Conservation (phyloP, 169 alveolate genomes). For the Cryptosporidium parvum region DNA sequence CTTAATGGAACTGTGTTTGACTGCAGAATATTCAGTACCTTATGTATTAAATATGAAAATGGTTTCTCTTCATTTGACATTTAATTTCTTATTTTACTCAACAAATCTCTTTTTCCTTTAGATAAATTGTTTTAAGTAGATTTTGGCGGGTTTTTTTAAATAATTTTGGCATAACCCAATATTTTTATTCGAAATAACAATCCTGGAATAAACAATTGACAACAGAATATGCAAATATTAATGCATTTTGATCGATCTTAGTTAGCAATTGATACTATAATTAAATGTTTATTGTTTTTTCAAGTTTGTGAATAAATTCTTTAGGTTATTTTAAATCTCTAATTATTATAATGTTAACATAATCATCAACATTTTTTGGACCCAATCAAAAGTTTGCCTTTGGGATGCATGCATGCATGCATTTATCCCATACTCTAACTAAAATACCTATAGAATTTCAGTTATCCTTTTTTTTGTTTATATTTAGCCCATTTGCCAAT, state of each 20-base stretch:
- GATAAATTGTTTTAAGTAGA: neutral
- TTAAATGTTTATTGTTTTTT: no score
- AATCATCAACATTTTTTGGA: no score
- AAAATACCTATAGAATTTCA: no score
- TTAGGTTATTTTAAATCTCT: no score
- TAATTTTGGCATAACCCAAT: neutral
- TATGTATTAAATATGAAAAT: conserved; percentile 58
- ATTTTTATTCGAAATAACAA: neutral
- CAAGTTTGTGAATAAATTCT: neutral
- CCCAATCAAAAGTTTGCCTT: no score
- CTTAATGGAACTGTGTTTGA: conserved; percentile 17
- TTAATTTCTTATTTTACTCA: neutral
- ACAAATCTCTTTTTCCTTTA: neutral
- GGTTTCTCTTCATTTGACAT: conserved; percentile 65
- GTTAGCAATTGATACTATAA: no score
- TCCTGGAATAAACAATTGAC: neutral
- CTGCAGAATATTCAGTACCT: conserved; percentile 33
- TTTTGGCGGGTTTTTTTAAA: neutral
- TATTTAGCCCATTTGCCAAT: no score
- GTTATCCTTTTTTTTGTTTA: no score
- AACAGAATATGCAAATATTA: neutral
- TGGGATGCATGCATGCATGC: no score
- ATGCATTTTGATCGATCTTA: no score
- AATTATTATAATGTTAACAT: no score
- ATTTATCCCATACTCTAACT: no score